Base-by-base conservation (phyloP, 345 rosid genomes). In the Syzygium oleosum region DNA sequence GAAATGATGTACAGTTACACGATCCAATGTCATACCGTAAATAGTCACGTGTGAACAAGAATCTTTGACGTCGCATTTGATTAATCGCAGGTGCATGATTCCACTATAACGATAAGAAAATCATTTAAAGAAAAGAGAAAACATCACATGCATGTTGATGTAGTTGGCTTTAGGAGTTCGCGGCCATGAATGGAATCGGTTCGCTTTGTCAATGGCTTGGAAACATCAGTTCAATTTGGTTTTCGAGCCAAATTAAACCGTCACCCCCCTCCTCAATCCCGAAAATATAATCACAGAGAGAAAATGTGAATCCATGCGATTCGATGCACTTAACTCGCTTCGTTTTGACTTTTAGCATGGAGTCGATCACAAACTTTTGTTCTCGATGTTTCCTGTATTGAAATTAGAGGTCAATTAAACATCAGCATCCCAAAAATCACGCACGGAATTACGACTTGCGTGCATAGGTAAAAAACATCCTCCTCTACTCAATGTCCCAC, bases 201-300 rank as follows among this genome's bases (percentile, higher is more conserved):
- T 61, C 16, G 2, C 68, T 61, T 17, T 27, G 27, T 61, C 68
- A 59, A 12, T 2, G 6, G n/a, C 25, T 12, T 56, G 4, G 13
- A 56, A 23, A 5, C 61, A 23, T 12, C 6, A 5, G 12, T 23
- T 9, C 13, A 56, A 56, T 12, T 56, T 23, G 10, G 61, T 56
- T 56, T n/a, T 56, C 13, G 2, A 58, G 21, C 0, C 23, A 6
- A 22, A 54, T 58, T n/a, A 58, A 56, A 56, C 2, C 2, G 2
- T 56, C n/a, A 23, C 12, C 2, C 61, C 6, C 25, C n/a, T 56
- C 10, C 10, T 56, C 11, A 12, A 56, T 23, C 5, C n/a, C 4
- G 9, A 9, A 4, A 0, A 56, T 1, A 22, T 9, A 56, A 56
- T 23, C 25, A 9, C 0, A 55, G 0, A 3, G 9, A 22, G 0